These are phyloP conservation scores for Coniella lustricola DNA, from an alignment of 2,329 filamentous ascomycete genomes.

Conservation along the genomic window DNA sequence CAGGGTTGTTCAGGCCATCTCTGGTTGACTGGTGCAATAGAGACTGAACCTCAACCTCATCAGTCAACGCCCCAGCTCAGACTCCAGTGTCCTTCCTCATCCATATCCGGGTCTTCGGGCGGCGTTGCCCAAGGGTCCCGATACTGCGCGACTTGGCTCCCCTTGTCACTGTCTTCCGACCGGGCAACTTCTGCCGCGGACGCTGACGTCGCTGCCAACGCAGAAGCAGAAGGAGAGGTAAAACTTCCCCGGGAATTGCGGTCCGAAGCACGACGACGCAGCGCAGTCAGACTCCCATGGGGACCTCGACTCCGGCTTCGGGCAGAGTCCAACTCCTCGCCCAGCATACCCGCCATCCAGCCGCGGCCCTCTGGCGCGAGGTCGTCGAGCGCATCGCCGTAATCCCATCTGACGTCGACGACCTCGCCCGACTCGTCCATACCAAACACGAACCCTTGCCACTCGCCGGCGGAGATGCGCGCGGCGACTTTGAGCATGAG, in stretches of 20 bases:
- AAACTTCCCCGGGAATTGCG: slow-evolving; percentile 7
- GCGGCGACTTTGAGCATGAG: slow-evolving; percentile 78
- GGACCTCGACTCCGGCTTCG: too few relatives aligned
- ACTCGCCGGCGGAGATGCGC: slow-evolving; percentile 59
- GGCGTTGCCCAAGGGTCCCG: slow-evolving; percentile 17
- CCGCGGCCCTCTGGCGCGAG: slow-evolving; percentile 32
- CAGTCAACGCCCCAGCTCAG: slow-evolving; percentile 30
- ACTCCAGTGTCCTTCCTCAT: slow-evolving; percentile 20
- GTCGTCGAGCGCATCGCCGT: slow-evolving; percentile 37
- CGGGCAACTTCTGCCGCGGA: slow-evolving; percentile 15
- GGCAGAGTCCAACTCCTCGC: slow-evolving; percentile 46
- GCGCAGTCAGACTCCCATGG: neutral
- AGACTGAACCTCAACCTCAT: too few relatives aligned
- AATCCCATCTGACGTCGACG: slow-evolving; percentile 56
- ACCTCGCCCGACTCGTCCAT: slow-evolving; percentile 45
- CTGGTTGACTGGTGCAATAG: neutral
- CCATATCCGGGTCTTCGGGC: slow-evolving; percentile 13
- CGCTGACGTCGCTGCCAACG: too few relatives aligned
- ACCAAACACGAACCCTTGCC: slow-evolving; percentile 53
- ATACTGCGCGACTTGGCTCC: slow-evolving; percentile 9
- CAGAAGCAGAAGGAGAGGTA: too few relatives aligned
- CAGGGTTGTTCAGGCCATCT: neutral
- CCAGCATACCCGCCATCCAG: slow-evolving; percentile 18
- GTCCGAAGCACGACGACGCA: slow-evolving; percentile 11
- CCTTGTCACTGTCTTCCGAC: slow-evolving; percentile 1